A percentile compares a stretch with the other conserved stretches of the same genome.
Conservation (phyloP, 2,329 filamentous ascomycete species). For the Penicillium sp. region DNA sequence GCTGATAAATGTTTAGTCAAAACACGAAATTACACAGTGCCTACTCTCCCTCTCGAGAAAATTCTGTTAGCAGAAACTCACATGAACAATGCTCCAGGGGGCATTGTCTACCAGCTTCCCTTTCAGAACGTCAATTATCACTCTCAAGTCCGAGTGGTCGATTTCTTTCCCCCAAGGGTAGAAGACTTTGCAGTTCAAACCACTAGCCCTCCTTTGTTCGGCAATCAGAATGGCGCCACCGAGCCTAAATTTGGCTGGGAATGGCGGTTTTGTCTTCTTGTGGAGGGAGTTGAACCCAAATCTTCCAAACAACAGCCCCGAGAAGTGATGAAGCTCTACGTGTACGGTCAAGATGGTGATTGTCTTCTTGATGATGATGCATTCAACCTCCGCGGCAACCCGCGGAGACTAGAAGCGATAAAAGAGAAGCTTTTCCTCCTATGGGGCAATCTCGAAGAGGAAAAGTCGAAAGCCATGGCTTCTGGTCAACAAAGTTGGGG, state of each 20-base stretch:
- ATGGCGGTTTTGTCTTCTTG: slow-evolving; percentile 77
- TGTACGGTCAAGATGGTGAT: slow-evolving; percentile 61
- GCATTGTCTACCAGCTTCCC: slow-evolving; percentile 56
- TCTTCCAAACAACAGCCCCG: slow-evolving; percentile 38
- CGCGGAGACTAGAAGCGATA: slow-evolving; percentile 52
- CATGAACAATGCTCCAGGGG: slow-evolving; percentile 48
- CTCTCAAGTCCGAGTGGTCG: slow-evolving; percentile 71
- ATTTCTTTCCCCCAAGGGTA: slow-evolving; percentile 71
- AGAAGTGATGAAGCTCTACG: slow-evolving; percentile 63
- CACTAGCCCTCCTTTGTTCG: slow-evolving; percentile 49
- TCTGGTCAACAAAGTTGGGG: slow-evolving; percentile 18
- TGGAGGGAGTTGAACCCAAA: slow-evolving; percentile 64
- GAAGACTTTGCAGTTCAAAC: slow-evolving; percentile 65
- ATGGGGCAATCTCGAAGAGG: slow-evolving; percentile 84
- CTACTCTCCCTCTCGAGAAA: slow-evolving; percentile 43
- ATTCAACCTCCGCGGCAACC: slow-evolving; percentile 57
- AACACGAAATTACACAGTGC: slow-evolving; percentile 46
- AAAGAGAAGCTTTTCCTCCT: slow-evolving; percentile 71
- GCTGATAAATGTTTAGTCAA: slow-evolving; percentile 42
- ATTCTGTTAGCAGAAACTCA: slow-evolving; percentile 52
- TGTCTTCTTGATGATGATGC: slow-evolving; percentile 58
- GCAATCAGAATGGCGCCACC: slow-evolving; percentile 6
- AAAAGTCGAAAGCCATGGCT: slow-evolving; percentile 48
- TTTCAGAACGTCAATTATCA: slow-evolving; percentile 74
- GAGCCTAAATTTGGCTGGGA: slow-evolving; percentile 59